Evolutionary conservation across 805 yeast genomes (phyloP), one percentile per base, ranked within the genome.

Genomic region (Candida loeiensis): DNA sequence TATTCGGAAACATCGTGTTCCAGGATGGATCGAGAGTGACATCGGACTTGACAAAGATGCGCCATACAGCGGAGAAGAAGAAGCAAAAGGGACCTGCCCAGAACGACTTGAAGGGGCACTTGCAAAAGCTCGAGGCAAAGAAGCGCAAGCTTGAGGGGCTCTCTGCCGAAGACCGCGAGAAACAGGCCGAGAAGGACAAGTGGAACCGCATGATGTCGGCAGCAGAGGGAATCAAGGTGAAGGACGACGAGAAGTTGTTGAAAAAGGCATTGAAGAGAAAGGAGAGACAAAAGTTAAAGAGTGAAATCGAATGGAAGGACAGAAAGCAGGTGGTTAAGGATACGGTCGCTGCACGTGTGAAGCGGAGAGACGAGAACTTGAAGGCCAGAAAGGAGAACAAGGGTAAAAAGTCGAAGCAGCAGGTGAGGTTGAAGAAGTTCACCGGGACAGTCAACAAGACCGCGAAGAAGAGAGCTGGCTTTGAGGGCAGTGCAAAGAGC

Each of bases 251-350:
- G 59, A 82, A 79, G 56, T 66, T 93, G 51, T 74, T 93, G 62
- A 83, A 82, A 54, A 91, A 87, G 61, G 86, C 97, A 2, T 63
- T 91, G 45, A 89, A 85, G 67, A 76, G 85, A 52, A 86, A 88
- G 58, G 91, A 87, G 52, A 79, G 85, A 45, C 74, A 76, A 56
- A 93, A 93, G 71, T 76, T 85, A 55, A 86, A 82, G 69, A 83
- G 95, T 43, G 95, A 88, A 54, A 69, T 79, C 37, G 95, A 91
- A 62, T 93, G 99, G 99, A 76, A 69, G 48, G 97, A 91, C 37
- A 78, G 99, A 49, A 82, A 85, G 58, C 85, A 82, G 51, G 74
- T 74, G 26, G 96, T 93, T 11, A 77, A 78, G 43, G 85, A 82
- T 50, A 80, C 82, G 27, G 81, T 85, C 38, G 74, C 80, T 35